Evolutionary conservation across 805 yeast species (phyloP), one percentile per base, ranked within the genome.

Genomic region (Hanseniaspora opuntiae): DNA sequence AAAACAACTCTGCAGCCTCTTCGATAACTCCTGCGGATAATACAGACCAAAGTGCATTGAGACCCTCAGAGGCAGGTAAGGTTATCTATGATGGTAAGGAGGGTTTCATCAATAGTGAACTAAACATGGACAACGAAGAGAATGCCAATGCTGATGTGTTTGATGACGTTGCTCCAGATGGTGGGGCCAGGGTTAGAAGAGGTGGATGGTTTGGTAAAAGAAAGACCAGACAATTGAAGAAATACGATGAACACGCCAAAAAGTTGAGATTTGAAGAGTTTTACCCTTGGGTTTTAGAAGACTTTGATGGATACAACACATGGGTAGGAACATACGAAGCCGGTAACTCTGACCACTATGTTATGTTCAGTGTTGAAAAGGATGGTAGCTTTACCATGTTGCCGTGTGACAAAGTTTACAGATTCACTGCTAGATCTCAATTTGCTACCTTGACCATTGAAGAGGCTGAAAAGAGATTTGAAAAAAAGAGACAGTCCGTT

Each of bases 251-350:
- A 60, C 78, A 78, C 9, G 89, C 86, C 56, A 76, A 90, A 57
- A 83, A 80, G 63, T 71, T 93, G 57, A 75, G 97, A 63, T 93
- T 90, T 64, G 98, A 93, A 69, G 98, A 93, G 68, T 86, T 83
- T 65, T 90, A 86, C 62, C 98, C 98, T 0, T 93, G 98, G 98
- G 95, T 93, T 17, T 71, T 93, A 74, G 98, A 93, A 69, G 98
- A 93, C 68, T 90, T 85, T 65, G 96, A 88, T 62, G 96, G 95
- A 45, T 76, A 78, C 56, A 90, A 93, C 64, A 90, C 95, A 0
- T 93, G 86, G 84, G 97, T 89, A 19, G 96, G 97, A 37, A 84
- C 82, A 60, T 93, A 86, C 68, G 98, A 93, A 70, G 97, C 97
- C 1, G 83, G 82, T 35, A 77, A 78, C 52, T 78, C 88, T 19